phyloP scores from a whole-genome alignment of 2,329 filamentous ascomycete genomes.

The Chaetomium olivaceum region DNA sequence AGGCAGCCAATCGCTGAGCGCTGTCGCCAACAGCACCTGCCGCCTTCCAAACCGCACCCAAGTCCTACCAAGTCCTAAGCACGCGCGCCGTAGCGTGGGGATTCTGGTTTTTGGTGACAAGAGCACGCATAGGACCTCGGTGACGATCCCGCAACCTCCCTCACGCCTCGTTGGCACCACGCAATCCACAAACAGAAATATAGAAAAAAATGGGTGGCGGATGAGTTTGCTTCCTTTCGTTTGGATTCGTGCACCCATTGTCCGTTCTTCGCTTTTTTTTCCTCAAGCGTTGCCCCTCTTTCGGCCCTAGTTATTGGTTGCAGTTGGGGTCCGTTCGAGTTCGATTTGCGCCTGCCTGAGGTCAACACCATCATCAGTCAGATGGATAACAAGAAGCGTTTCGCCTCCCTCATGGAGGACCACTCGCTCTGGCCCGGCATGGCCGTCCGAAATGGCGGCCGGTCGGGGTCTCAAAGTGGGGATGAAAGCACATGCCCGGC shows the following conservation, averaged over 20 bases:
- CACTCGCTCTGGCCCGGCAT: conserved; percentile 26
- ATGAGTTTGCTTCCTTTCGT: conserved; percentile 25
- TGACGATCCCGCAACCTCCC: conserved; percentile 23
- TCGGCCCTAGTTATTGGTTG: conserved; percentile 15
- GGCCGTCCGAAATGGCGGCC: conserved; percentile 14
- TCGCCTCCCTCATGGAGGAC: conserved; percentile 33
- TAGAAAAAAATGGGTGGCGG: conserved; percentile 38
- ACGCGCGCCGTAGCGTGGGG: conserved; percentile 18
- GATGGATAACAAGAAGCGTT: conserved; percentile 34
- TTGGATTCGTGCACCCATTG: conserved; percentile 19
- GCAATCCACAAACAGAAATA: conserved; percentile 23
- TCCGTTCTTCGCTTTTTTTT: conserved; percentile 13
- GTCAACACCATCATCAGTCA: background rate
- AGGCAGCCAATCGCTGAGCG: conserved; percentile 32
- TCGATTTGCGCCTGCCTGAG: conserved; percentile 2
- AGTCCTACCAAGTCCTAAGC: conserved; percentile 30
- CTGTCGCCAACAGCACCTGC: conserved; percentile 23
- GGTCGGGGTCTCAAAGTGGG: background rate
- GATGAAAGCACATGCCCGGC: conserved; percentile 16
- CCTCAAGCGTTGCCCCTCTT: conserved; percentile 9
- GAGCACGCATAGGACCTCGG: conserved; percentile 27
- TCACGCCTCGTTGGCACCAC: conserved; percentile 19
- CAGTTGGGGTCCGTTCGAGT: conserved; percentile 6
- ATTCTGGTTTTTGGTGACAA: conserved; percentile 8
- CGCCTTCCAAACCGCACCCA: conserved; percentile 17